Evolutionary conservation across 176 grass and related monocot species (phyloP).

Genomic region (barley (Hordeum vulgare)): MorexV3_pseudomolecules_assembly NC_058519.1:111804617-111805116

Average conservation of each 20-base stretch:
- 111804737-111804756: neutral
- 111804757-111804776: neutral
- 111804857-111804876: neutral
- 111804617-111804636: neutral
- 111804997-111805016: no score
- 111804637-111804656: neutral
- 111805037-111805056: no score
- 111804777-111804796: neutral
- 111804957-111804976: slow-evolving; percentile 8
- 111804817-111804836: neutral
- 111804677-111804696: no score
- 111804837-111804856: neutral
- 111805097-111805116: no score
- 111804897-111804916: neutral
- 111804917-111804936: neutral
- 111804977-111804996: slow-evolving; percentile 39
- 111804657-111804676: neutral
- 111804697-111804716: neutral
- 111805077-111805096: no score
- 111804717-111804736: neutral
- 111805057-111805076: no score
- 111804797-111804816: neutral
- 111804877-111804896: neutral
- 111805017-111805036: no score
- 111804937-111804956: neutral